Evolutionary conservation across 1,284 basidiomycete genomes (phyloP), one percentile per base, ranked within the genome.

Genomic region (Puccinia polysora): DNA sequence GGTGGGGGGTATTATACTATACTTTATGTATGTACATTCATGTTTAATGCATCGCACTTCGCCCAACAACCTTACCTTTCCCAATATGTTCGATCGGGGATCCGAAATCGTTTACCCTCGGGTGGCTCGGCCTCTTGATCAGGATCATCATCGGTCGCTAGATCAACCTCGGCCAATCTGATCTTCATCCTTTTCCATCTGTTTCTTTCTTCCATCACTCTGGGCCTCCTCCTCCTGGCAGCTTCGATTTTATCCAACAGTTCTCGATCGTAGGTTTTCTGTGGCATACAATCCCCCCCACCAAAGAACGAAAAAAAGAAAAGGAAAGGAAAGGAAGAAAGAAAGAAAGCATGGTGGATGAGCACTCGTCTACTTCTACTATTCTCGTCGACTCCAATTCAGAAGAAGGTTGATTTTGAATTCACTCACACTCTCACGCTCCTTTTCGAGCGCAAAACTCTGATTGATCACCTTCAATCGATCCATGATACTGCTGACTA

Each of bases 211-310:
- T 20, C 64, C 52, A 65, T 53, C 36, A 55, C 64, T 30, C 8
- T 14, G 3, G 64, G 64, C 34, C 64, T 49, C 20, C 52, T 52
- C 25, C 64, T 25, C 23, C 64, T 55, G 20, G 64, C 64, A 14
- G 32, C 49, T 45, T 65, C 52, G 14, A 65, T 65, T 40, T 65
- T 55, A 49, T 65, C 64, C 28, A 65, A 65, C 18, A 65, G n/a
- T 23, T 65, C 64, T n/a, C 64, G 64, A 55, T 50, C 55, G 52
- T 65, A 65, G 6, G 55, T 40, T 40, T 40, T 55, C 64, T 65
- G 25, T 3, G 3, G 8, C 18, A 60, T 23, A 32, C 14, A 20
- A 10, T 38, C 25, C 8, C 55, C 55, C 4, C n/a, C 36, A 32
- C 32, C 34, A 50, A n/a, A 4, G 28, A 28, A 8, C 10, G 20